Evolutionary conservation across 1,284 basidiomycete genomes (phyloP).

Genomic region (Ceratobasidium sp.): DNA sequence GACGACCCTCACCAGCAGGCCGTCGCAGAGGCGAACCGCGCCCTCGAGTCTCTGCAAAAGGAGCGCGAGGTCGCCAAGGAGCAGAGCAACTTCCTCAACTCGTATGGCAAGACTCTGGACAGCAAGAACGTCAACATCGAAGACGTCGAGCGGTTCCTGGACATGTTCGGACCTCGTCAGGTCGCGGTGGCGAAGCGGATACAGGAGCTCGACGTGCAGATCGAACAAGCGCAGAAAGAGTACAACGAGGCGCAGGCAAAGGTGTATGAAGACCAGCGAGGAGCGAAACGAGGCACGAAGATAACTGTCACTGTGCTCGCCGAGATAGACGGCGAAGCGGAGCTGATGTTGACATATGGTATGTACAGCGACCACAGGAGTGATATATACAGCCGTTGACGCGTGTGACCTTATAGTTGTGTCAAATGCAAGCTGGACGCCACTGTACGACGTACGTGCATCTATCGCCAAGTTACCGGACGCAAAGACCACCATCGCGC

Average conservation of each 20-base stretch:
- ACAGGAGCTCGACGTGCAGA: conserved; percentile 36
- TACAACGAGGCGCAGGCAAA: conserved; percentile 36
- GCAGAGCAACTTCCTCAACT: conserved; percentile 43
- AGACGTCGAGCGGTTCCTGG: conserved; percentile 50
- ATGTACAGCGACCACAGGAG: conserved; percentile 21
- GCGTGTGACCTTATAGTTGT: conserved; percentile 48
- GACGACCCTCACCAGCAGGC: conserved; percentile 13
- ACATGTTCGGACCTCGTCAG: conserved; percentile 47
- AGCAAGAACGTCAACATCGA: conserved; percentile 45
- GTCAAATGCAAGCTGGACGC: conserved; percentile 51
- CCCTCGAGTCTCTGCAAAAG: conserved; percentile 40
- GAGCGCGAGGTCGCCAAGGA: conserved; percentile 41
- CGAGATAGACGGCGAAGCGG: conserved; percentile 47
- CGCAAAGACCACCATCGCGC: conserved; percentile 41
- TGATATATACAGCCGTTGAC: not conserved
- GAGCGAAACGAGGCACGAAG: conserved; percentile 46
- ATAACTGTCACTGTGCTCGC: conserved; percentile 49
- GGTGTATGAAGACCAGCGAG: conserved; percentile 40
- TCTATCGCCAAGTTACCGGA: conserved; percentile 51
- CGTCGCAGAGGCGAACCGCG: conserved; percentile 44
- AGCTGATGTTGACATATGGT: conserved; percentile 49
- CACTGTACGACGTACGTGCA: conserved; percentile 53
- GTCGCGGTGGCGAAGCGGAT: conserved; percentile 38
- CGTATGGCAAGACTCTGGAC: conserved; percentile 48
- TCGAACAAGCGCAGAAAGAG: conserved; percentile 44